Conservation (phyloP, 768 basidiomycete species). For the Nidula microcarpa region DNA sequence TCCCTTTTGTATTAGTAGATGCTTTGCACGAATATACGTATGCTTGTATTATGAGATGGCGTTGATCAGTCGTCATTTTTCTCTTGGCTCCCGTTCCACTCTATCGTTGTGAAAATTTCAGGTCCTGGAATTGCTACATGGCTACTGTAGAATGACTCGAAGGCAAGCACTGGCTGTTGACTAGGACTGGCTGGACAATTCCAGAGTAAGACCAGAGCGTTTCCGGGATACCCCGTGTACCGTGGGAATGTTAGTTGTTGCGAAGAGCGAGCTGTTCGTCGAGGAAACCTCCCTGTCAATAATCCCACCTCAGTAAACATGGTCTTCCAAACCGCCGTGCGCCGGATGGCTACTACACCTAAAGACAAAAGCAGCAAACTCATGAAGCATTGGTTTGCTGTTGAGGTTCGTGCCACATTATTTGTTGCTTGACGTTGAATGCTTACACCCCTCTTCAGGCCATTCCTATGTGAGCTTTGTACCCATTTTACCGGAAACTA, state of each 20-base stretch:
- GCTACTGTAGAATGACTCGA: background rate
- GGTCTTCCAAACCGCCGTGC: slow-evolving; percentile 13
- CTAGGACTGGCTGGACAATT: background rate
- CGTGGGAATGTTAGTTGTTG: slow-evolving; percentile 21
- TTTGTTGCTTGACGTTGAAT: too few relatives aligned
- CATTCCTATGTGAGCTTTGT: slow-evolving; percentile 43
- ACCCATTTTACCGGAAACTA: background rate
- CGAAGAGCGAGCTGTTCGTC: too few relatives aligned
- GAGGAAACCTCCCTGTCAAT: slow-evolving; percentile 2
- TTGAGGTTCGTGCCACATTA: slow-evolving; percentile 47
- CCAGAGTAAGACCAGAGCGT: background rate
- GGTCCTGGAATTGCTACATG: too few relatives aligned
- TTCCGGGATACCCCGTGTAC: slow-evolving; percentile 29
- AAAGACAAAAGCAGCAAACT: slow-evolving; percentile 15
- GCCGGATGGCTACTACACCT: background rate
- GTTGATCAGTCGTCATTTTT: too few relatives aligned
- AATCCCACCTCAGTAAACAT: slow-evolving; percentile 11
- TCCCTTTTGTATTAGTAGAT: slow-evolving; percentile 25
- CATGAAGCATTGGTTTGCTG: slow-evolving; percentile 71
- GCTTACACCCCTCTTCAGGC: slow-evolving; percentile 26
- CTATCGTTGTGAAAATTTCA: too few relatives aligned
- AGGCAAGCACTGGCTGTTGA: slow-evolving; percentile 1
- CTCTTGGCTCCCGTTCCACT: too few relatives aligned
- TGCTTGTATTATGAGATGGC: background rate
- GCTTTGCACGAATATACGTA: background rate